Percentiles rank a stretch among this genome's conserved stretches.
Evolutionary conservation across 768 basidiomycete genomes (phyloP).

Genomic region (Suillus subluteus): DNA sequence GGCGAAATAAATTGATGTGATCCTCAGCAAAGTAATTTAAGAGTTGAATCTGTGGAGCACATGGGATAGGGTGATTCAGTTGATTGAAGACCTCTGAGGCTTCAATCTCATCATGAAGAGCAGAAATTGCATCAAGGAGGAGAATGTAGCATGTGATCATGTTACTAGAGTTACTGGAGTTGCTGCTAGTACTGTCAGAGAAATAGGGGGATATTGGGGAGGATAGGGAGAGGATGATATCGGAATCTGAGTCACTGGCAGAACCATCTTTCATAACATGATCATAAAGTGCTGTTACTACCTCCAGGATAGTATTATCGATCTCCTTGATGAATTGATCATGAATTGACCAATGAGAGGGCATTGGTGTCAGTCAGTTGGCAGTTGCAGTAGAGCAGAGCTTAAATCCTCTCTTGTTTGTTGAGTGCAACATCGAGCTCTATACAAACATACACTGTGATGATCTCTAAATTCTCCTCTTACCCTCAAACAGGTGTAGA

Average conservation of each 20-base stretch:
- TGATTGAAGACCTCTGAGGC: neutral
- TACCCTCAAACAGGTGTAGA: neutral
- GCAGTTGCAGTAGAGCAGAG: neutral
- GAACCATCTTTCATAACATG: neutral
- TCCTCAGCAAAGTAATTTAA: slow-evolving; percentile 1
- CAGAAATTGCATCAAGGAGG: neutral
- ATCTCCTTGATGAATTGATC: neutral
- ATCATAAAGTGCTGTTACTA: neutral
- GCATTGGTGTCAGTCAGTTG: neutral
- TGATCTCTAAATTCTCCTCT: neutral
- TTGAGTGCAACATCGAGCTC: neutral
- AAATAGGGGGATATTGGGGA: neutral
- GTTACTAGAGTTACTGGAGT: neutral
- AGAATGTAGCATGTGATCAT: neutral
- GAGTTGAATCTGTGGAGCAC: neutral
- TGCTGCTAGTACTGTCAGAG: neutral
- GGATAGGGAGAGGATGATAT: neutral
- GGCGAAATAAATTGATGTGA: slow-evolving; percentile 16
- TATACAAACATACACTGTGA: neutral
- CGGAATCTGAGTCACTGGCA: neutral
- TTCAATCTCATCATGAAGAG: neutral
- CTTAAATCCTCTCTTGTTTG: neutral
- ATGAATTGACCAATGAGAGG: neutral
- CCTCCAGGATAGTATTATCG: neutral
- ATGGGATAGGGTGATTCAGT: neutral